Evolutionary conservation across 78 protist species (phyloP).

Genomic region (Dictyostelium firmibasis): DNA sequence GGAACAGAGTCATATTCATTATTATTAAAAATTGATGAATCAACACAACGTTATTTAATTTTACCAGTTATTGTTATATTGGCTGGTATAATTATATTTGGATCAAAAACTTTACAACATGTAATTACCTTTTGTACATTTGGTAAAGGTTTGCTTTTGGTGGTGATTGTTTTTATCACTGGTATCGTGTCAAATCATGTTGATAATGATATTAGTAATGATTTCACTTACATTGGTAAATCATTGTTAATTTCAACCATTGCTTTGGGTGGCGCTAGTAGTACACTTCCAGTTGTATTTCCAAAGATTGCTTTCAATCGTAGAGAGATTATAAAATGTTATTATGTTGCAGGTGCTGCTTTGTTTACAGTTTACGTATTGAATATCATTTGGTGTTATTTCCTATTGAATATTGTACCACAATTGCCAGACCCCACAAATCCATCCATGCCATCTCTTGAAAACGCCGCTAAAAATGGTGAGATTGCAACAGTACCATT

Average conservation of each 20-base stretch:
- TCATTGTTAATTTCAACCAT: slow-evolving; percentile 61
- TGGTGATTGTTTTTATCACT: slow-evolving; percentile 58
- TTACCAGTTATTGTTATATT: slow-evolving; percentile 19
- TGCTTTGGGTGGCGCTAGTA: slow-evolving; percentile 60
- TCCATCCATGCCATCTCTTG: slow-evolving; percentile 28
- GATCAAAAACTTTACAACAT: slow-evolving; percentile 18
- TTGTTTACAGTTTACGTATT: slow-evolving; percentile 38
- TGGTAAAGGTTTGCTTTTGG: slow-evolving; percentile 51
- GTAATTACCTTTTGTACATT: slow-evolving; percentile 73
- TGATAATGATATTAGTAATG: background rate
- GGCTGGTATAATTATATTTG: slow-evolving; percentile 43
- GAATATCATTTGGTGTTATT: slow-evolving; percentile 74
- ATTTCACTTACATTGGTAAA: slow-evolving; percentile 43
- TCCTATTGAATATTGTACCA: slow-evolving; percentile 54
- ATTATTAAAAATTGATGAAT: background rate
- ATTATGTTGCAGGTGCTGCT: slow-evolving; percentile 7
- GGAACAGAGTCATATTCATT: slow-evolving; percentile 58
- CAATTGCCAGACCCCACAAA: slow-evolving; percentile 20
- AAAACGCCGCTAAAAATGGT: slow-evolving; percentile 17
- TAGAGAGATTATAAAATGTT: slow-evolving; percentile 58
- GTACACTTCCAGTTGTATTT: slow-evolving; percentile 50
- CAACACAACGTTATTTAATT: slow-evolving; percentile 8
- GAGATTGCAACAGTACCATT: slow-evolving; percentile 68
- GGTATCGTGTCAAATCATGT: slow-evolving; percentile 45
- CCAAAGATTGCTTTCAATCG: slow-evolving; percentile 4